Base-by-base conservation (phyloP, 257 asterid genomes). In the Leonotis leonurus region DNA sequence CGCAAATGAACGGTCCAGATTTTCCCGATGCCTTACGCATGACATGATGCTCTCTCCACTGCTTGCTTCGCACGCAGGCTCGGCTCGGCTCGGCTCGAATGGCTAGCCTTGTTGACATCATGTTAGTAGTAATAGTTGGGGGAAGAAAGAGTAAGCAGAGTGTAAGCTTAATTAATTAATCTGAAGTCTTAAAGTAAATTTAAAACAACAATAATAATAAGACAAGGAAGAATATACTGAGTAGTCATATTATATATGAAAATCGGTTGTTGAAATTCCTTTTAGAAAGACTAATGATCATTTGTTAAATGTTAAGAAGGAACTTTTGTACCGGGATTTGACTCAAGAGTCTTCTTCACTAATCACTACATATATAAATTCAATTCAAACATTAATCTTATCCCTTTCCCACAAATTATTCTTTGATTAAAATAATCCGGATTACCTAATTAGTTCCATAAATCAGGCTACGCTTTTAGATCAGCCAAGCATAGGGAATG, bases 21-120 rank as follows among this genome's bases (percentile, higher is more conserved):
- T 43, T 18, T 32, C 25, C 45, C 6, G 45, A 64, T 73, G 48
- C 43, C 30, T 60, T 10, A 0, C 29, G 22, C 52, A 75, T 77
- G 84, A 81, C 52, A 75, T 77, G 84, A 81, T 81, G 82, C 76
- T 12, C 52, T 45, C 45, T 18, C 25, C 66, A 33, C 77, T 62
- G 77, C 86, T 78, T 77, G 51, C 51, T 67, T 67, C 60, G 46
- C 74, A 84, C 88, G 88, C 88, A 71, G 76, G 70, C 80, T 71
- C 62, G 11, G 29, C 51, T 57, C 69, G 26, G 62, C 75, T 76
- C 44, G 53, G 74, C 77, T 54, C 8, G 32, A 6, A 27, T 27
- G 53, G 64, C 45, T 52, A 1, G 18, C 56, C 11, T 4, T 12
- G 1, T 11, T 53, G 21, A 8, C 26, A 21, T 18, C 5, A 26